Percentiles rank a stretch among this genome's conserved stretches.
These are phyloP conservation scores for Rubus parviflorus DNA, from an alignment of 306 rosid species.

Conservation along the genomic window DNA sequence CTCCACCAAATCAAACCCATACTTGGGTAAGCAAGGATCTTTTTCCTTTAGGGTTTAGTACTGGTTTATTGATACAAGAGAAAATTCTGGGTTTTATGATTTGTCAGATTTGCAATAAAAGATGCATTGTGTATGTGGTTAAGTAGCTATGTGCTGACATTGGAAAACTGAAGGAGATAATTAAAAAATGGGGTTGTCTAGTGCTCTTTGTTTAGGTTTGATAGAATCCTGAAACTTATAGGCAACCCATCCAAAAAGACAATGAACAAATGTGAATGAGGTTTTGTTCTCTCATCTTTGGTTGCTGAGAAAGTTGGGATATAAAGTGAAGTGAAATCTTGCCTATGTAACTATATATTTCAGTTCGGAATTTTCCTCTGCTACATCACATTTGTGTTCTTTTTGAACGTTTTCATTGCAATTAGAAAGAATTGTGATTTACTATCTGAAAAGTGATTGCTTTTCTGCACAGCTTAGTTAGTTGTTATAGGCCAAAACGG, in stretches of 20 bases:
- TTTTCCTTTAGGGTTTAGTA: background rate
- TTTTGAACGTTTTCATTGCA: background rate
- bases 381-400: too few relatives aligned
- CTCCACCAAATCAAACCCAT: slow-evolving; percentile 59
- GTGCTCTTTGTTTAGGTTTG: background rate
- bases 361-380: background rate
- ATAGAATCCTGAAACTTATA: background rate
- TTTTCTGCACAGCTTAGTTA: background rate
- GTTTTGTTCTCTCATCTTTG: background rate
- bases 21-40: slow-evolving; percentile 33
- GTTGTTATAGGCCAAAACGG: background rate
- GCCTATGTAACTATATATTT: background rate
- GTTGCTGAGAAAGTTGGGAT: slow-evolving; percentile 7
- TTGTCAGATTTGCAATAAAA: background rate
- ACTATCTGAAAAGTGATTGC: background rate
- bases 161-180: background rate
- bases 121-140: background rate
- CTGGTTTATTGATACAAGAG: background rate
- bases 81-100: background rate
- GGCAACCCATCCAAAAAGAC: background rate
- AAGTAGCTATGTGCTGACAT: background rate
- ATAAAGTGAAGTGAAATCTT: background rate
- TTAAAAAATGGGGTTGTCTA: background rate
- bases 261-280: background rate
- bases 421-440: background rate